phyloP scores from a whole-genome alignment of 768 basidiomycete species.

The Rickenella mellea region DNA sequence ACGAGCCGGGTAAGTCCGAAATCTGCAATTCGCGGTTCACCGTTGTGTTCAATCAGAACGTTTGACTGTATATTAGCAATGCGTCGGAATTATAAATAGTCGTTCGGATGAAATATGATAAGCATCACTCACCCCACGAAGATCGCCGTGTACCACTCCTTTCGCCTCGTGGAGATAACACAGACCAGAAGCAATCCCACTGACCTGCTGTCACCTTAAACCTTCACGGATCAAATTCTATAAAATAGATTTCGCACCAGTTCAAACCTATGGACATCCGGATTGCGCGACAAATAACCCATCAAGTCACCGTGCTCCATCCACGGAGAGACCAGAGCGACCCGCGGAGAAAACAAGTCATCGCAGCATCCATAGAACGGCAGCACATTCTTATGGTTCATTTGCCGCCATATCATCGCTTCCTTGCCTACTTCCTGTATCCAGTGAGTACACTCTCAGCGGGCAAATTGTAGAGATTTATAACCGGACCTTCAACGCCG shows the following conservation, averaged over 20 bases:
- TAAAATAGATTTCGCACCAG: background rate
- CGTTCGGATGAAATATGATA: background rate
- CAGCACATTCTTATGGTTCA: background rate
- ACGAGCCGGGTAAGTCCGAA: background rate
- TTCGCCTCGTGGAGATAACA: too few relatives aligned
- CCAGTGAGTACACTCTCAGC: too few relatives aligned
- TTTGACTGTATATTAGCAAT: too few relatives aligned
- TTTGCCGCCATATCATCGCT: background rate
- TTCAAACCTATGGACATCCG: background rate
- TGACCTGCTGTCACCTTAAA: too few relatives aligned
- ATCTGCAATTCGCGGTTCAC: background rate
- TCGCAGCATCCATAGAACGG: background rate
- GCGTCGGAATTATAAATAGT: background rate
- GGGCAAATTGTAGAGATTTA: too few relatives aligned
- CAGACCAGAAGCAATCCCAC: too few relatives aligned
- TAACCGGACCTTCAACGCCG: too few relatives aligned
- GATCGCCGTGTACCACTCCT: constrained; percentile 3
- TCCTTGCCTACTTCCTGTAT: background rate
- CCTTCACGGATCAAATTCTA: too few relatives aligned
- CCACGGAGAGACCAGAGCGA: background rate
- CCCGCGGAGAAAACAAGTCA: background rate
- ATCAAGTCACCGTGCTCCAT: background rate
- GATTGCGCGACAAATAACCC: background rate
- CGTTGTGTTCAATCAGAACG: background rate
- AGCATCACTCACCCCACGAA: constrained; percentile 2